Base-by-base conservation (phyloP, 331 rosid species). In the Telfairia occidentalis region DNA sequence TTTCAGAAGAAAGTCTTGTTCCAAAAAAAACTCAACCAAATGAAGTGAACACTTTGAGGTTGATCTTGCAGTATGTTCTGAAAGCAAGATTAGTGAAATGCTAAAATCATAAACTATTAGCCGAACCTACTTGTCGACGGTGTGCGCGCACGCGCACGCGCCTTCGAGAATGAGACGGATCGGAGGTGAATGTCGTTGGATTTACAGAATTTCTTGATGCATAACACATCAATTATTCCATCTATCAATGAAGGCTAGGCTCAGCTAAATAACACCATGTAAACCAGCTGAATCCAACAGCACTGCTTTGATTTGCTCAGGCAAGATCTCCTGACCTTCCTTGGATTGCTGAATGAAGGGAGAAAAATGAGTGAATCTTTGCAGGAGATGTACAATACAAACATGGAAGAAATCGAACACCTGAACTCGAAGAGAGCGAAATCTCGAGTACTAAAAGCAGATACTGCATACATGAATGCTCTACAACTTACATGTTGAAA, bases 301-400 rank as follows among this genome's bases (percentile, higher is more conserved):
- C 35, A 84, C 92, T 5, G 96, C 96, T 77, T 87, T 94, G 5
- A 94, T 90, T 57, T 89, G 90, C 85, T 94, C 98, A 0, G 98
- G 97, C 37, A 74, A 79, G 7, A 90, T 89, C 60, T 89, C 92
- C 85, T 90, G 95, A 28, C 89, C 96, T 82, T 91, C 98, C 87
- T 82, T 85, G 87, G 92, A 88, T 90, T 94, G 98, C 97, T 91
- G 95, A 24, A 32, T 50, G 70, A 66, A 18, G 43, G 10, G 69
- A n/a, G 34, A 81, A 61, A 53, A 9, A 37, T 38, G 61, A 35
- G 50, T 70, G 75, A 34, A 65, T 73, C 72, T 77, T 75, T 8
- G 19, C 30, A 60, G 3, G 70, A 63, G 0, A 63, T 9, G 3
- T 9, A 37, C 5, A 65, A n/a, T 8, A 37, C 50, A 38, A 65